These are phyloP conservation scores for Gloeostereum incarnatum DNA, from an alignment of 768 basidiomycete species.

Conservation along the genomic window DNA sequence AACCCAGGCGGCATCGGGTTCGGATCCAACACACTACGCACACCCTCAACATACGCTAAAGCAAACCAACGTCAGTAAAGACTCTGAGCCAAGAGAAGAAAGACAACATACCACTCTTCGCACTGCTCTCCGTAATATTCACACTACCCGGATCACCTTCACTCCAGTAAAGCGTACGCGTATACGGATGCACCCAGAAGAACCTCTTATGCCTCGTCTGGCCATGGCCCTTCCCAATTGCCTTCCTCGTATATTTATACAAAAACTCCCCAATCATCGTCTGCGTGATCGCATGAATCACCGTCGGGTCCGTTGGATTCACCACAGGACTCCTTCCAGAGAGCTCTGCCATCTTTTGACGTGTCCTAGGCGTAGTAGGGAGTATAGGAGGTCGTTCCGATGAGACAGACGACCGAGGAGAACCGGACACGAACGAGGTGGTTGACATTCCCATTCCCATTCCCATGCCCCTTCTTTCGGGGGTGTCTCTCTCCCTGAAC, in stretches of 20 bases:
- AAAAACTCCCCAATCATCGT: constrained; percentile 99
- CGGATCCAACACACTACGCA: constrained; percentile 85
- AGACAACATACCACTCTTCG: constrained; percentile 83
- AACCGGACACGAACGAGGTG: constrained; percentile 61
- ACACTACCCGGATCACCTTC: constrained; percentile 87
- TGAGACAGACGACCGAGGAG: constrained; percentile 76
- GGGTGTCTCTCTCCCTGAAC: too few species aligned
- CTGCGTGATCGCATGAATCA: constrained; percentile 97
- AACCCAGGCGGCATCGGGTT: constrained; percentile 95
- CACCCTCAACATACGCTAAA: constrained; percentile 87
- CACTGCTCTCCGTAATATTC: constrained; percentile 83
- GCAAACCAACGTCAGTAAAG: constrained; percentile 7
- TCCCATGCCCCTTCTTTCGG: too few species aligned
- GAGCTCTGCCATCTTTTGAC: too few species aligned
- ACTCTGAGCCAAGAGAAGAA: constrained; percentile 3
- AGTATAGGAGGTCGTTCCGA: constrained; percentile 70
- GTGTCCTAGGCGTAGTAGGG: too few species aligned
- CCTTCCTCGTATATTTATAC: constrained; percentile 90
- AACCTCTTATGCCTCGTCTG: constrained; percentile 88
- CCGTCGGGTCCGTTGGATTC: constrained; percentile 71
- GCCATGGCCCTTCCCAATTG: constrained; percentile 86
- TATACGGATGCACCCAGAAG: constrained; percentile 99
- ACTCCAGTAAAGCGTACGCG: constrained; percentile 96
- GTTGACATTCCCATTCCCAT: constrained; percentile 55
- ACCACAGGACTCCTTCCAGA: constrained; percentile 14